Base-by-base conservation (phyloP, 2,329 filamentous ascomycete species). In the Diaporthe australafricana region DNA sequence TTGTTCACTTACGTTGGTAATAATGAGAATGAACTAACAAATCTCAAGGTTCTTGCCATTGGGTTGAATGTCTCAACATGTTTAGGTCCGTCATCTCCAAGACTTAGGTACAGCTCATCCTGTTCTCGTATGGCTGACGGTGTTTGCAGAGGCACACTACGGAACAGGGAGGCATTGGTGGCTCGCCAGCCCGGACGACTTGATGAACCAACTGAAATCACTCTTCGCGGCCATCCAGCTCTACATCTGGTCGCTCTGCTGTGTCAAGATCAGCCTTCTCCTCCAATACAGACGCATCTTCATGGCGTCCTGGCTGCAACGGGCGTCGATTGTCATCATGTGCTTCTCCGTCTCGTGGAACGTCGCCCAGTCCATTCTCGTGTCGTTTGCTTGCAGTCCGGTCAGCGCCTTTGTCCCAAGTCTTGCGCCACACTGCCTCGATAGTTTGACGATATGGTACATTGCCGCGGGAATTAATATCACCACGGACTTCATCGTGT, bases 281-380 rank as follows among this genome's bases (percentile, higher is more conserved):
- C 74, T 81, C 7, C 76, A 81, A 0, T 82, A 82, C 73, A 75
- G 78, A 12, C 78, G 77, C 16, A 80, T 81, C 17, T 81, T 82
- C 73, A 73, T 74, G 14, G 72, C 73, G 22, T 45, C 65, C 60
- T 77, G 76, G 70, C 71, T 80, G 35, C 76, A 77, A 17, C 30
- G 48, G 22, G 53, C 56, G 30, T 66, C 56, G 8, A 30, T 68
- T 25, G 14, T 55, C n/a, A 55, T 72, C 22, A 77, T 76, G 52
- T 77, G 78, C 57, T 77, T 77, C 22, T 78, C 75, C 60, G 65
- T 77, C 5, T 75, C 76, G 12, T 79, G 76, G 74, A 73, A 74
- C 16, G 65, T 80, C 20, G 73, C 78, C 27, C 71, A 70, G 27
- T 73, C 72, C 53, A 75, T 81, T 32, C 73, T 75, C 42, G 42